A percentile compares a stretch with the other conserved stretches of the same genome.
phyloP scores from a whole-genome alignment of 2,329 filamentous ascomycete genomes.

The Aspergillus neoniger region DNA sequence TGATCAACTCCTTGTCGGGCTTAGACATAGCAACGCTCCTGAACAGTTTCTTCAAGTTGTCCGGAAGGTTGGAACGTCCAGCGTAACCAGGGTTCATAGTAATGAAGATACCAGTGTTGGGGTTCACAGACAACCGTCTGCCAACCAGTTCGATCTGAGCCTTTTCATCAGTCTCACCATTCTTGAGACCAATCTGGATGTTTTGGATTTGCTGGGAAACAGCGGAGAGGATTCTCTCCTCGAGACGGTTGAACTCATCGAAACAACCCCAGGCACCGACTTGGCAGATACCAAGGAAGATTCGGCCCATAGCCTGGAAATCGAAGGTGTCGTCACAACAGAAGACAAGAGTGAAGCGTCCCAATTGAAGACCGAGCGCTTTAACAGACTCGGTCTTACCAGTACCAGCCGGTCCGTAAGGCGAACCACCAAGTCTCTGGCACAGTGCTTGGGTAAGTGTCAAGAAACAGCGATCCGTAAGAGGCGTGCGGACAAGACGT shows the following conservation, averaged over 20 bases:
- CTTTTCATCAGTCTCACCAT: slow-evolving; percentile 76
- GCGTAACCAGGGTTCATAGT: slow-evolving; percentile 99
- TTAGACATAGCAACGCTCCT: slow-evolving; percentile 99
- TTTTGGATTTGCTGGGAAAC: slow-evolving; percentile 99
- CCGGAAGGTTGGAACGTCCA: slow-evolving; percentile 93
- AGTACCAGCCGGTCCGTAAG: slow-evolving; percentile 95
- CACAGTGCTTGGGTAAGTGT: slow-evolving; percentile 95
- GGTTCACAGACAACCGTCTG: slow-evolving; percentile 83
- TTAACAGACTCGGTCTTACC: slow-evolving; percentile 99
- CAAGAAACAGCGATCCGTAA: slow-evolving; percentile 97
- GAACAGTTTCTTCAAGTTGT: slow-evolving; percentile 99
- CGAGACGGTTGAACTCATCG: slow-evolving; percentile 98
- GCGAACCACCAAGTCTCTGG: slow-evolving; percentile 92
- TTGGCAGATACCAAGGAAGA: slow-evolving; percentile 98
- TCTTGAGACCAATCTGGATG: slow-evolving; percentile 92
- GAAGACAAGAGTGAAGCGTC: slow-evolving; percentile 96
- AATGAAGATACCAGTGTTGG: slow-evolving; percentile 97
- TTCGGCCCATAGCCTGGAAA: slow-evolving; percentile 99
- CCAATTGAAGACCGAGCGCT: slow-evolving; percentile 91
- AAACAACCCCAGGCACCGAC: slow-evolving; percentile 99
- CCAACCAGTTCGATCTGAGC: slow-evolving; percentile 93
- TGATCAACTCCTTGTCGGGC: slow-evolving; percentile 98
- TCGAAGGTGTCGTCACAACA: slow-evolving; percentile 99
- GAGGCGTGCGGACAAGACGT: slow-evolving; percentile 89
- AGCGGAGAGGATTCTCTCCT: slow-evolving; percentile 94